These are phyloP conservation scores for Trifolium fragiferum DNA, from an alignment of 306 rosid genomes.

Conservation along the genomic window DNA sequence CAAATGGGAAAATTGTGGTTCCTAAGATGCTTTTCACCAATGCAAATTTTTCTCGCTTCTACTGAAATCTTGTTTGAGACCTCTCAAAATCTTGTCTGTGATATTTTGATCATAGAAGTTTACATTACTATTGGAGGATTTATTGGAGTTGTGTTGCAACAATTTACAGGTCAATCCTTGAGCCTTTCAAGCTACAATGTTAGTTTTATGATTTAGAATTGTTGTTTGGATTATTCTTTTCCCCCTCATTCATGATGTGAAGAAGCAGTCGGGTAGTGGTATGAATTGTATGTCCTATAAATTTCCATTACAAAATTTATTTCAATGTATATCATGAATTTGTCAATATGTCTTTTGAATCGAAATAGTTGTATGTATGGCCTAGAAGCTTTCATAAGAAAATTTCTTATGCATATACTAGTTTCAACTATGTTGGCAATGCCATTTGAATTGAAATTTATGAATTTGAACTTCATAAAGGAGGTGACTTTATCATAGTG, in stretches of 20 bases:
- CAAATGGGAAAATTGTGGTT: background rate
- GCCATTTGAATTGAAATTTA: background rate
- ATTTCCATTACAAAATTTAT: background rate
- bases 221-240: constrained; percentile 6
- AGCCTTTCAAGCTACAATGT: constrained; percentile 44
- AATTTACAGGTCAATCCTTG: constrained; percentile 43
- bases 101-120: constrained; percentile 40
- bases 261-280: constrained; percentile 28
- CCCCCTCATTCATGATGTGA: constrained; percentile 24
- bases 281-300: background rate
- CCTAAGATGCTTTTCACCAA: background rate
- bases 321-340: too few species aligned
- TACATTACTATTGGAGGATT: constrained; percentile 38
- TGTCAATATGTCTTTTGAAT: background rate
- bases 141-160: constrained; percentile 47
- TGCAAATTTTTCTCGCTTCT: constrained; percentile 6
- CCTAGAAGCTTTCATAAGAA: constrained; percentile 35
- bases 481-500: too few species aligned
- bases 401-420: background rate
- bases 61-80: background rate
- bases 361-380: background rate
- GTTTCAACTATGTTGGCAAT: constrained; percentile 2
- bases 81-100: constrained; percentile 29
- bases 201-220: constrained; percentile 37
- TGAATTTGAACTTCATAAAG: too few species aligned